Evolutionary conservation across 2,329 filamentous ascomycete species (phyloP).

Genomic region (Orbilia blumenaviensis): DNA sequence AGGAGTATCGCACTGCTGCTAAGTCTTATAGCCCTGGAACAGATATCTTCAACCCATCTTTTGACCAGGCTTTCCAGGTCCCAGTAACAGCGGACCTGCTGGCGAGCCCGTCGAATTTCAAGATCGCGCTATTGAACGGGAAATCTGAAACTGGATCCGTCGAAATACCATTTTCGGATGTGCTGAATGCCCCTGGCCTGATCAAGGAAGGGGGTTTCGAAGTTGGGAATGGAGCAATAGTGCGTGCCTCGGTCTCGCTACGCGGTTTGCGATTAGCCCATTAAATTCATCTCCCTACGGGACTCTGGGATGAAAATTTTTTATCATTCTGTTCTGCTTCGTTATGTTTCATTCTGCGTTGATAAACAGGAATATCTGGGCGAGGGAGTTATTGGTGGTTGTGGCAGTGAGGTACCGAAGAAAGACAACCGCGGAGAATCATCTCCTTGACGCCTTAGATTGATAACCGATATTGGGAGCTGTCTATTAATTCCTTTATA

Average conservation of each 20-base stretch:
- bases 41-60: constrained; percentile 65
- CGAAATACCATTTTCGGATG: constrained; percentile 60
- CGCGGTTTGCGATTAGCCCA: constrained; percentile 57
- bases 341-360: too few relatives aligned
- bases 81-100: constrained; percentile 60
- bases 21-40: constrained; percentile 63
- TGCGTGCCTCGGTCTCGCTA: constrained; percentile 61
- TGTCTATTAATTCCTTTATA: too few relatives aligned
- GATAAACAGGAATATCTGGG: too few relatives aligned
- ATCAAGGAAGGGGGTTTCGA: constrained; percentile 60
- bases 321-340: too few relatives aligned
- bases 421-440: too few relatives aligned
- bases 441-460: too few relatives aligned
- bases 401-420: too few relatives aligned
- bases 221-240: constrained; percentile 59
- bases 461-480: too few relatives aligned
- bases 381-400: too few relatives aligned
- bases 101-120: constrained; percentile 58
- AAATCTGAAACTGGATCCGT: constrained; percentile 59
- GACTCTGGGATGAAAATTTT: too few relatives aligned
- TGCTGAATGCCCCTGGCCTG: constrained; percentile 59
- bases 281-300: too few relatives aligned
- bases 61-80: constrained; percentile 64
- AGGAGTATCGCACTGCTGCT: constrained; percentile 62
- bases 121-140: constrained; percentile 60